Conservation (phyloP, 78 protist genomes). For the Dictyostelium firmibasis region DNA sequence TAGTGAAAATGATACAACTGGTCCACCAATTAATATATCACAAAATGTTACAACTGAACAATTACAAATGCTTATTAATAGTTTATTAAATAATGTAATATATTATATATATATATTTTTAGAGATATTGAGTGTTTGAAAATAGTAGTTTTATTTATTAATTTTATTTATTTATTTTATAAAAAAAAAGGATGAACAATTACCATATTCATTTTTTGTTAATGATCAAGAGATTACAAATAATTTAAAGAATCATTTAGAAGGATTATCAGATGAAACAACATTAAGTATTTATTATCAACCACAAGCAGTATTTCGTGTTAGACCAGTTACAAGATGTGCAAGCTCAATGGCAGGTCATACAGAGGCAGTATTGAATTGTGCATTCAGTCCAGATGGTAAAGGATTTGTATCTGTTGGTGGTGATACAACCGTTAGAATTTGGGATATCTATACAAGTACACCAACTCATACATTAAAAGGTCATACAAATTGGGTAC, state of each 20-base stretch:
- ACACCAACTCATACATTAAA: slow-evolving; percentile 87
- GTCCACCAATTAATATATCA: slow-evolving; percentile 77
- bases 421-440: slow-evolving; percentile 94
- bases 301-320: slow-evolving; percentile 97
- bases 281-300: slow-evolving; percentile 82
- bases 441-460: slow-evolving; percentile 96
- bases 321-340: slow-evolving; percentile 94
- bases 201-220: slow-evolving; percentile 85
- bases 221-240: slow-evolving; percentile 74
- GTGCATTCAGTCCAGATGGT: slow-evolving; percentile 96
- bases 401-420: slow-evolving; percentile 87
- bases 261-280: slow-evolving; percentile 19
- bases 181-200: slow-evolving; percentile 55
- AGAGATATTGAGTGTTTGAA: too few relatives aligned
- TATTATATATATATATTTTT: too few relatives aligned
- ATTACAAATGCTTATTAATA: slow-evolving; percentile 66
- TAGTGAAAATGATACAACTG: slow-evolving; percentile 65
- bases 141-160: too few relatives aligned
- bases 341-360: slow-evolving; percentile 91
- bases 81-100: slow-evolving; percentile 75
- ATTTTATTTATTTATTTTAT: background rate
- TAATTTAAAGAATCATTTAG: slow-evolving; percentile 60
- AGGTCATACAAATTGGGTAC: slow-evolving; percentile 95
- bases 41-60: slow-evolving; percentile 68
- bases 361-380: slow-evolving; percentile 92